Evolutionary conservation across 257 asterid species (phyloP), one percentile per base, ranked within the genome.

Genomic region (Fraxinus excelsior): DNA sequence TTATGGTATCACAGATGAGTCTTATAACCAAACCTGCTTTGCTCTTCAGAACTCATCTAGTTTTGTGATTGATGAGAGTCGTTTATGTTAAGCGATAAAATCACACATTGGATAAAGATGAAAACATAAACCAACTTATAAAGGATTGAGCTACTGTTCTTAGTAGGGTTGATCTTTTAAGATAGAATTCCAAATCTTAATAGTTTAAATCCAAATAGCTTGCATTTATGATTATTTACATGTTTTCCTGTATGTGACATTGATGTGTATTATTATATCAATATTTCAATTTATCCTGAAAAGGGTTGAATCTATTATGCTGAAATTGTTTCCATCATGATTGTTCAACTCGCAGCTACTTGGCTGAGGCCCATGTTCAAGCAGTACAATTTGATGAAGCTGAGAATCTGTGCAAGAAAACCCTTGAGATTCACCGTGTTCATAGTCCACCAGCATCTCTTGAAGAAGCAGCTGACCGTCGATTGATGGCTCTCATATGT

Each of bases 381-480:
- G 97, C 99, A 56, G 89, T 96, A 97, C 98, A 93, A 84, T 96
- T 96, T 40, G 98, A 91, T 49, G 99, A 91, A 51, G 99, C 99
- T 2, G 98, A 96, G 73, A 86, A 67, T 76, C 81, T 96, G 78
- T 93, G 94, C 88, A 90, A 88, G 86, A 90, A 81, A 82, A 96
- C 99, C 70, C 97, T 96, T 40, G 99, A 96, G 87, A 96, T 96
- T 81, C 99, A 96, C 86, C 89, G 97, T 7, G 94, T 91, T 71
- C 98, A 96, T 82, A 93, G 98, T 77, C 97, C 98, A 35, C 99
- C 99, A 5, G 99, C 99, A 21, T 93, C 98, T 80, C 98, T 96
- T 12, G 99, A 96, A 85, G 99, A 96, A 87, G 99, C 97, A 76
- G 97, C 98, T 64, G 99, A 96, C 80, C 97, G 98, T 58, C 88